phyloP scores from a whole-genome alignment of 139 green algal genomes.

The Chlorella sp. region DNA sequence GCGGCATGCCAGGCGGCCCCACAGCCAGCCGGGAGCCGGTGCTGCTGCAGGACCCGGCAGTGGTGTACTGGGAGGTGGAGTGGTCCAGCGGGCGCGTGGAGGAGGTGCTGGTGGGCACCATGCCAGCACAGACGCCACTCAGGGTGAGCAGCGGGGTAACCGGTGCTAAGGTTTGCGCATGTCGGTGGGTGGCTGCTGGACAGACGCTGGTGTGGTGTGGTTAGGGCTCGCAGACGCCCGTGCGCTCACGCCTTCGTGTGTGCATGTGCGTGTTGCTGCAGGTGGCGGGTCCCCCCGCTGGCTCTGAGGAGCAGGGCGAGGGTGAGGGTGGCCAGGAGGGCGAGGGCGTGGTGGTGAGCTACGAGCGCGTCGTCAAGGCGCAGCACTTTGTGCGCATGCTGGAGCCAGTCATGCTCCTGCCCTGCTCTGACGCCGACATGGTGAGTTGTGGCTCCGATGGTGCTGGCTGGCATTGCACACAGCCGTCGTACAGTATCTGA shows the following conservation, averaged over 20 bases:
- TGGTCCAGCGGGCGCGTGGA: conserved; percentile 8
- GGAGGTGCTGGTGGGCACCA: conserved; percentile 13
- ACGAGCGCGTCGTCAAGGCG: neutral
- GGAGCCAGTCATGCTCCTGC: conserved; percentile 13
- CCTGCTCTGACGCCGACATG: neutral
- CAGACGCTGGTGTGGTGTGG: too few relatives aligned
- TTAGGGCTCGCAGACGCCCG: neutral
- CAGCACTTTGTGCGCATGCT: conserved; percentile 21
- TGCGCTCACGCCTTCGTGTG: neutral
- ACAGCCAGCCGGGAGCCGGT: conserved; percentile 2
- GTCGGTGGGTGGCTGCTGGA: too few relatives aligned
- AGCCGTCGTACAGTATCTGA: too few relatives aligned
- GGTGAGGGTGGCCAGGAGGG: neutral
- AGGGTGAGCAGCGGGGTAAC: conserved; percentile 1
- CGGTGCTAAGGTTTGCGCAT: neutral
- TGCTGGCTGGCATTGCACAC: neutral
- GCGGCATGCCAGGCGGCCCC: neutral
- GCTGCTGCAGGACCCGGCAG: conserved; percentile 1
- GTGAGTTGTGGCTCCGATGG: neutral
- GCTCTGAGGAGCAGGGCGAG: neutral
- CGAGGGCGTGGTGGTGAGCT: neutral
- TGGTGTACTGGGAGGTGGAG: conserved; percentile 11
- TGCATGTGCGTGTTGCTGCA: neutral
- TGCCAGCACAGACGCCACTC: conserved; percentile 4
- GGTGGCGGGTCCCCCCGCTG: neutral